These are phyloP conservation scores for Phanerodontia chrysosporium DNA, from an alignment of 768 basidiomycete genomes.

Conservation along the genomic window DNA sequence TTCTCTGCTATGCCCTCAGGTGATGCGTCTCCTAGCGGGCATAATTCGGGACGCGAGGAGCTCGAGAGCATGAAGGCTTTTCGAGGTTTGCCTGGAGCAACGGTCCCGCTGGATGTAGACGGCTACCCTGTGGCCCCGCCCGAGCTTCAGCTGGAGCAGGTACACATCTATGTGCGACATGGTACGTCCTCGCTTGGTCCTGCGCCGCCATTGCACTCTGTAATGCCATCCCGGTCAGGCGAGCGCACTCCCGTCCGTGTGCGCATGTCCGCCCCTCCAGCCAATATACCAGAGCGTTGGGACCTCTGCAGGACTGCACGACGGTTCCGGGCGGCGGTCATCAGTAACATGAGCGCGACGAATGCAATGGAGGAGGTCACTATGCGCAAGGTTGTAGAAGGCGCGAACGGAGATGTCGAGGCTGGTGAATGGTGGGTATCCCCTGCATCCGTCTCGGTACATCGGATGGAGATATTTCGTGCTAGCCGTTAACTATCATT, in stretches of 20 bases:
- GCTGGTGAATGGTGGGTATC: constrained; percentile 60
- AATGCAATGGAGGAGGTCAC: constrained; percentile 27
- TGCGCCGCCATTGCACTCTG: background rate
- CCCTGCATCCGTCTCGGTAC: background rate
- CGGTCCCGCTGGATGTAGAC: constrained; percentile 46
- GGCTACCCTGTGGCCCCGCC: constrained; percentile 55
- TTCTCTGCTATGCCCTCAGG: background rate
- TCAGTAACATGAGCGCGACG: constrained; percentile 26
- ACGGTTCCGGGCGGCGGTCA: constrained; percentile 45
- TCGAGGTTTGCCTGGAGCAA: constrained; percentile 2
- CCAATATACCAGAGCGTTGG: constrained; percentile 68
- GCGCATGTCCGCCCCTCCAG: constrained; percentile 56
- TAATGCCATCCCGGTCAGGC: constrained; percentile 35
- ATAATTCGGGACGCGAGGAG: background rate
- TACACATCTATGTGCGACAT: constrained; percentile 72
- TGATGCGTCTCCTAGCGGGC: background rate
- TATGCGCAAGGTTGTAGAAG: constrained; percentile 50
- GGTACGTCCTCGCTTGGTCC: constrained; percentile 38
- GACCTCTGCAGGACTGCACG: constrained; percentile 55
- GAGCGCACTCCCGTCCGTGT: constrained; percentile 76
- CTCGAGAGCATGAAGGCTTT: background rate
- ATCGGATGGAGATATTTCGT: background rate
- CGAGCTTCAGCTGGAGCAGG: constrained; percentile 58
- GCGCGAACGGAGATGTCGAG: constrained; percentile 45
- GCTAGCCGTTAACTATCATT: background rate